Percentiles rank a stretch among this genome's conserved stretches.
Evolutionary conservation across 306 rosid genomes (phyloP).

Genomic region (Glycine soja): DNA sequence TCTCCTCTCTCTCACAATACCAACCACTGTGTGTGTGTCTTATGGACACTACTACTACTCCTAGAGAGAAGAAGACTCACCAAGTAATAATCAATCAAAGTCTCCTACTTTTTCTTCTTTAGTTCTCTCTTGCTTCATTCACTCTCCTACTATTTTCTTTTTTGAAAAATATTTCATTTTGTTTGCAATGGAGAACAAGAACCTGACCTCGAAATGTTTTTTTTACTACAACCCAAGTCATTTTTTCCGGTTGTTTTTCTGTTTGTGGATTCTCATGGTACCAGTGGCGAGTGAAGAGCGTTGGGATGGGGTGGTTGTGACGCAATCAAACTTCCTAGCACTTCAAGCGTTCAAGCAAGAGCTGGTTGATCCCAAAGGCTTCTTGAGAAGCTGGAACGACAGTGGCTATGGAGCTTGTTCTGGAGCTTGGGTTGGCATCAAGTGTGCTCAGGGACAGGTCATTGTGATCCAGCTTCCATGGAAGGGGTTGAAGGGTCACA

Average conservation of each 20-base stretch:
- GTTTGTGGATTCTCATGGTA: constrained; percentile 46
- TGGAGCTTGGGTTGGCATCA: constrained; percentile 88
- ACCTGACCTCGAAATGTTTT: constrained; percentile 16
- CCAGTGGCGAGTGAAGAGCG: constrained; percentile 52
- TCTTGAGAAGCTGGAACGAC: constrained; percentile 84
- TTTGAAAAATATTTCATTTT: not conserved
- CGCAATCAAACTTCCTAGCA: constrained; percentile 75
- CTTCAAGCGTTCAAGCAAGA: constrained; percentile 90
- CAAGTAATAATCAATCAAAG: constrained; percentile 28
- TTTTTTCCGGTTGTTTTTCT: constrained; percentile 20
- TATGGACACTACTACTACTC: constrained; percentile 44
- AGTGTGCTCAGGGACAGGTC: constrained; percentile 93
- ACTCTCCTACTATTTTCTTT: not conserved
- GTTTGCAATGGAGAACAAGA: constrained; percentile 42
- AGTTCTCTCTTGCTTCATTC: not conserved
- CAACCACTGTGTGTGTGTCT: constrained; percentile 30
- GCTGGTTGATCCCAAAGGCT: constrained; percentile 79
- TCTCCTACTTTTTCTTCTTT: constrained; percentile 6
- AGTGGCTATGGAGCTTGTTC: constrained; percentile 89
- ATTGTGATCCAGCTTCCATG: constrained; percentile 93
- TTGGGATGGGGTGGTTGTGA: constrained; percentile 89
- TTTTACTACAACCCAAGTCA: constrained; percentile 42
- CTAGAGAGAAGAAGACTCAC: constrained; percentile 20
- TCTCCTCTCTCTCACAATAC: constrained; percentile 30
- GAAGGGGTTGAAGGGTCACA: constrained; percentile 74